Evolutionary conservation across 257 asterid genomes (phyloP), one percentile per base, ranked within the genome.

Genomic region (Solanum ahanhuiri): DNA sequence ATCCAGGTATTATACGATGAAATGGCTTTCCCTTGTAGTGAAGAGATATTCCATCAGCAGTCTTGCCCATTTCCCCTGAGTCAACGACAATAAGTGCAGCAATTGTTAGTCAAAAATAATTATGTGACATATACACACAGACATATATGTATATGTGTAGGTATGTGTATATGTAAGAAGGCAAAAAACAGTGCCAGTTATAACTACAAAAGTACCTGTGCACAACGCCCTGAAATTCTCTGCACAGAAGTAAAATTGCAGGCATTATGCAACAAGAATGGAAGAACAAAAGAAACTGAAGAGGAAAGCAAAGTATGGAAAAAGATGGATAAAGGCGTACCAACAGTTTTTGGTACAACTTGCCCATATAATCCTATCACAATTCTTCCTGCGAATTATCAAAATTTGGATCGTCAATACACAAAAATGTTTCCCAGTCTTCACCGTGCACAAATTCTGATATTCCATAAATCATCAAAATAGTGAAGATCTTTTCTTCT

Each of bases 211-310:
- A 79, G 30, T 95, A 97, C 99, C 99, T 93, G 98, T 97, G 93
- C 99, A 95, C 90, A 97, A 93, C 83, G 98, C 96, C 91, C 99
- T 91, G 88, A 97, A 97, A 88, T 97, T 97, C 91, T 95, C 99
- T 97, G 99, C 91, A 91, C 87, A 54, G 15, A 77, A 85, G 82
- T 86, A 87, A 82, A 71, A 22, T 3, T 70, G 63, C 87, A 58
- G 75, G 72, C 85, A 86, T 88, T 60, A 91, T 86, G 37, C 69
- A 82, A 54, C 23, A 57, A 9, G 23, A 34, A 51, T 25, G 69
- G 17, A 25, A 81, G 30, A 33, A 34, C 22, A 79, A 69, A 83
- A 18, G 3, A 48, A 23, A 48, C 12, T 58, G 58, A 23, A 22
- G 30, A 70, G 41, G 51, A 77, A n/a, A 43, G 77, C 58, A 20